Evolutionary conservation across 257 asterid genomes (phyloP).

Genomic region (Verbena officinalis): DNA sequence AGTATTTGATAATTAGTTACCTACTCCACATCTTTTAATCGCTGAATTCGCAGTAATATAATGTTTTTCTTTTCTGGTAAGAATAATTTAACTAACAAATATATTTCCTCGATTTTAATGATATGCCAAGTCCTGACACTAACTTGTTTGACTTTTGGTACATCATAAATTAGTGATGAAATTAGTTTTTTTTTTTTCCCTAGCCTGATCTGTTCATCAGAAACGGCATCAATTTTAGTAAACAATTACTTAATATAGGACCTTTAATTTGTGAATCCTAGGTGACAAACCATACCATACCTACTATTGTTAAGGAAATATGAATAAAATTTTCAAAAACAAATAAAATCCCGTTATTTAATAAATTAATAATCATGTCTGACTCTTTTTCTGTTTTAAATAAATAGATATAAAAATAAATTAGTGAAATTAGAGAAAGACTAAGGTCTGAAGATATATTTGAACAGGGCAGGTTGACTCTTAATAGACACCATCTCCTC

Average conservation of each 20-base stretch:
- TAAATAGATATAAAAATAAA: no score
- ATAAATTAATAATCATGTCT: no score
- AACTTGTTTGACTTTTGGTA: slow-evolving; percentile 36
- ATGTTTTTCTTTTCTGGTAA: neutral
- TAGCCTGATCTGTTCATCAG: neutral
- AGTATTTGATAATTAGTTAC: no score
- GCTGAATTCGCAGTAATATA: no score
- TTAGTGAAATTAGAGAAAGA: neutral
- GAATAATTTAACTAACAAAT: slow-evolving; percentile 30
- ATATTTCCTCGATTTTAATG: slow-evolving; percentile 28
- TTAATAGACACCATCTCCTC: slow-evolving; percentile 14
- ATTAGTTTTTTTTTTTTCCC: neutral
- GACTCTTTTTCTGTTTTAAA: no score
- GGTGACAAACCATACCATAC: neutral
- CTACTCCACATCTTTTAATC: no score
- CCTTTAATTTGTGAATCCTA: slow-evolving; percentile 12
- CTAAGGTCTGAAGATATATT: no score
- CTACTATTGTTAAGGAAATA: no score
- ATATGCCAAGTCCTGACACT: slow-evolving; percentile 32
- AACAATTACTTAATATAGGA: slow-evolving; percentile 17
- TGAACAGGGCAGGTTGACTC: slow-evolving; percentile 41
- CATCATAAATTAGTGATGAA: neutral
- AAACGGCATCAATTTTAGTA: slow-evolving; percentile 22
- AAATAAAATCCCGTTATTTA: no score
- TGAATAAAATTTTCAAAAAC: no score